These are phyloP conservation scores for Aspergillus flavus DNA, from an alignment of 2,329 filamentous ascomycete species.

Conservation along the genomic window DNA sequence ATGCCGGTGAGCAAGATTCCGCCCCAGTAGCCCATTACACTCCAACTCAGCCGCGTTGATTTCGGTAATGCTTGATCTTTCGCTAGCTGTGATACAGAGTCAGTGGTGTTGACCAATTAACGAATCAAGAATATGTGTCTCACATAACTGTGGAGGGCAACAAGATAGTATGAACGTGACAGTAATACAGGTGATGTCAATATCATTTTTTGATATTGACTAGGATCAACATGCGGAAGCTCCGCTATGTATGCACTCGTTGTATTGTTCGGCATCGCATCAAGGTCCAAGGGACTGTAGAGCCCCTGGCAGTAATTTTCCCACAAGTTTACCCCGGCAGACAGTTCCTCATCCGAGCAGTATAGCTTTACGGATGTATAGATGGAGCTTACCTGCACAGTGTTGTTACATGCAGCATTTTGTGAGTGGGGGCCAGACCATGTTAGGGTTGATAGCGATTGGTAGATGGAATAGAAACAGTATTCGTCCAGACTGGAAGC, in stretches of 20 bases:
- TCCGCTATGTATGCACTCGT: neutral
- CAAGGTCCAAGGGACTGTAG: neutral
- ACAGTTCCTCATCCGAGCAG: neutral
- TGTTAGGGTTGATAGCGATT: neutral
- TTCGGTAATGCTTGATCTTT: constrained; percentile 15
- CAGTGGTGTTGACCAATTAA: neutral
- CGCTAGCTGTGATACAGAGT: constrained; percentile 10
- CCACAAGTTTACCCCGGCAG: neutral
- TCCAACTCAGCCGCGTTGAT: constrained; percentile 17
- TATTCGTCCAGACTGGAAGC: constrained; percentile 11
- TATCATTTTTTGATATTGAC: neutral
- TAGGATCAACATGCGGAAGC: neutral
- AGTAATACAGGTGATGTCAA: neutral
- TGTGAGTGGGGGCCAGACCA: neutral
- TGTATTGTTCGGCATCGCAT: neutral
- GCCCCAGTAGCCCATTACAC: constrained; percentile 21
- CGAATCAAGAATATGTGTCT: neutral
- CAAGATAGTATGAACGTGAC: constrained; percentile 9
- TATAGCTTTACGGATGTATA: neutral
- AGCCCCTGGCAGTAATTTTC: neutral
- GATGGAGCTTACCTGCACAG: neutral
- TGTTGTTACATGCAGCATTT: neutral
- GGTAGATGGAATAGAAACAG: constrained; percentile 19
- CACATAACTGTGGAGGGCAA: neutral
- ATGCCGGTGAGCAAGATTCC: constrained; percentile 14